phyloP scores from a whole-genome alignment of 179 eudicot species.

The Amaranthus tricolor region DNA sequence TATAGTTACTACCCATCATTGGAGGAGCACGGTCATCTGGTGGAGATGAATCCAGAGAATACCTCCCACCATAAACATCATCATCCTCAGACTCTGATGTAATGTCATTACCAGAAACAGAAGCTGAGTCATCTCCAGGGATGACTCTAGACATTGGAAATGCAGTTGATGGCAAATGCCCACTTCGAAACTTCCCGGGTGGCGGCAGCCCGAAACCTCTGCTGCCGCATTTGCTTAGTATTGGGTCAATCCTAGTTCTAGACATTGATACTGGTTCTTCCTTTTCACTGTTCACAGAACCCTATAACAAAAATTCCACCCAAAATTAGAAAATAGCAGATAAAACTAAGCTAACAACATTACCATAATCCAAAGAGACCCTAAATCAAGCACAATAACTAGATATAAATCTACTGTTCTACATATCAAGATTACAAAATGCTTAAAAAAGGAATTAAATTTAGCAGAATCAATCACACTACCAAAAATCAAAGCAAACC shows the following conservation, averaged over 20 bases:
- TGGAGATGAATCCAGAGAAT: slow-evolving; percentile 80
- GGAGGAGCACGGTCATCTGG: slow-evolving; percentile 52
- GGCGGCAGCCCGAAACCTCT: slow-evolving; percentile 66
- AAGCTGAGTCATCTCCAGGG: slow-evolving; percentile 44
- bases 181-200: slow-evolving; percentile 60
- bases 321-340: neutral
- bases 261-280: slow-evolving; percentile 46
- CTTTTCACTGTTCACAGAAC: slow-evolving; percentile 43
- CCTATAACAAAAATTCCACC: slow-evolving; percentile 39
- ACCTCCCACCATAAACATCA: slow-evolving; percentile 58
- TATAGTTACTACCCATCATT: slow-evolving; percentile 20
- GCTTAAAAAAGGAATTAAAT: neutral
- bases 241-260: slow-evolving; percentile 42
- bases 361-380: neutral
- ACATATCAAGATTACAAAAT: neutral
- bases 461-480: neutral
- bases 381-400: slow-evolving; percentile 2
- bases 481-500: slow-evolving; percentile 1
- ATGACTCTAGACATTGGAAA: slow-evolving; percentile 48
- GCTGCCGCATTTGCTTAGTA: slow-evolving; percentile 25
- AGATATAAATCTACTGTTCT: neutral
- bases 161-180: slow-evolving; percentile 49
- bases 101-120: slow-evolving; percentile 53
- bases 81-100: slow-evolving; percentile 64
- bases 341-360: neutral